Base-by-base conservation (phyloP, 805 yeast genomes). In the Wickerhamomyces sydowiorum region DNA sequence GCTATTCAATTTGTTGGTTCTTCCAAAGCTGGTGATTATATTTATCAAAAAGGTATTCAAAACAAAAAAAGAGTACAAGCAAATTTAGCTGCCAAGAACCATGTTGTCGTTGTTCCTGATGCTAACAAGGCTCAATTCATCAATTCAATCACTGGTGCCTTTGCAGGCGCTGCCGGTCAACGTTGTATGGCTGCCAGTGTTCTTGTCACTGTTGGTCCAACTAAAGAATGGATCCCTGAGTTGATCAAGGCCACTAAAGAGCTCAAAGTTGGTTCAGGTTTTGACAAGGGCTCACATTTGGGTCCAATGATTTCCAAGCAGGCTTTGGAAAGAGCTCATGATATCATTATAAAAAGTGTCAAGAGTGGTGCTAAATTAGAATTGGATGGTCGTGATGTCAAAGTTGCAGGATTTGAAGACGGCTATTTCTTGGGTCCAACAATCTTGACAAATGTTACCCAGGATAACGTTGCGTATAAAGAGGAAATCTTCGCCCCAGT, bases 111-210 rank as follows among this genome's bases (percentile, higher is more conserved):
- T 18, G 70, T 80, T 48, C 88, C 88, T 3, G 89, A 82, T 54
- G 87, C 88, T 18, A 73, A 80, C 64, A 77, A 78, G 60, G 57
- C 65, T 45, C 83, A 77, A 49, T 78, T 84, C 44, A 66, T 82
- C 51, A 78, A 76, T 54, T 80, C 86, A 25, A 65, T 81, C 27
- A 78, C 70, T 41, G 89, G 89, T 36, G 87, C 90, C 19, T 85
- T 86, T 32, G 84, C 84, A 54, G 89, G 90, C 31, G 90, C 90
- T 45, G 89, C 89, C 21, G 90, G 90, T 41, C 89, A 82, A 69
- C 75, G 90, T 59, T 82, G 90, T 62, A 82, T 82, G 90, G 89
- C 89, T 9, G 78, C 84, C 37, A 76, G 84, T 10, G 87, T 80
- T 5, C 67, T 83, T 43, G 86, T 82, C 13, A 74, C 86, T 13